Evolutionary conservation across 257 asterid species (phyloP).

Genomic region (Ballota nigra): DNA sequence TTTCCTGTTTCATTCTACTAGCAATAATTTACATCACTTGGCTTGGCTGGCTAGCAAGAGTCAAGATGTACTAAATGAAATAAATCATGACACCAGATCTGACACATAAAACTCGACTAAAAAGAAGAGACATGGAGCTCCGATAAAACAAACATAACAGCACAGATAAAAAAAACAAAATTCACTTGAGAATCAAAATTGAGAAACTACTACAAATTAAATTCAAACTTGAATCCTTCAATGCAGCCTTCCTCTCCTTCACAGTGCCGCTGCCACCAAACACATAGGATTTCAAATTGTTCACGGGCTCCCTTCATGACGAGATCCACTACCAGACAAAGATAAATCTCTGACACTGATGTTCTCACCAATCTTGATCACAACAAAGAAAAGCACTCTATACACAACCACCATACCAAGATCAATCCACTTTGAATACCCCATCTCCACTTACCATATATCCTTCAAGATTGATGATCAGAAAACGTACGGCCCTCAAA

Average conservation of each 20-base stretch:
- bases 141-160: too few species aligned
- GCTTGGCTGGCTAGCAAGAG: too few species aligned
- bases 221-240: not conserved
- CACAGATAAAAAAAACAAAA: not conserved
- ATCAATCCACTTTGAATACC: conserved; percentile 63
- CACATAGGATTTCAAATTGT: not conserved
- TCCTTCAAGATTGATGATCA: conserved; percentile 32
- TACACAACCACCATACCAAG: conserved; percentile 51
- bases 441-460: conserved; percentile 50
- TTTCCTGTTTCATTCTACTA: too few species aligned
- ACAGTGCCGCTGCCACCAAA: too few species aligned
- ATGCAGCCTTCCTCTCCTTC: too few species aligned
- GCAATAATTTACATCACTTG: too few species aligned
- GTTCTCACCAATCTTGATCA: conserved; percentile 40
- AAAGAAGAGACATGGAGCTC: too few species aligned
- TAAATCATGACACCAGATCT: too few species aligned
- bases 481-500: conserved; percentile 40
- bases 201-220: too few species aligned
- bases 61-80: too few species aligned
- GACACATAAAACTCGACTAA: not conserved
- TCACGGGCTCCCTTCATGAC: not conserved
- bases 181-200: too few species aligned
- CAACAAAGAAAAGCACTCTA: conserved; percentile 38
- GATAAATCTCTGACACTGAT: conserved; percentile 16
- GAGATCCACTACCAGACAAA: not conserved